Percentiles rank a stretch among this genome's conserved stretches.
phyloP scores from a whole-genome alignment of 805 yeast genomes.

The Sugiyamaella smithiae region DNA sequence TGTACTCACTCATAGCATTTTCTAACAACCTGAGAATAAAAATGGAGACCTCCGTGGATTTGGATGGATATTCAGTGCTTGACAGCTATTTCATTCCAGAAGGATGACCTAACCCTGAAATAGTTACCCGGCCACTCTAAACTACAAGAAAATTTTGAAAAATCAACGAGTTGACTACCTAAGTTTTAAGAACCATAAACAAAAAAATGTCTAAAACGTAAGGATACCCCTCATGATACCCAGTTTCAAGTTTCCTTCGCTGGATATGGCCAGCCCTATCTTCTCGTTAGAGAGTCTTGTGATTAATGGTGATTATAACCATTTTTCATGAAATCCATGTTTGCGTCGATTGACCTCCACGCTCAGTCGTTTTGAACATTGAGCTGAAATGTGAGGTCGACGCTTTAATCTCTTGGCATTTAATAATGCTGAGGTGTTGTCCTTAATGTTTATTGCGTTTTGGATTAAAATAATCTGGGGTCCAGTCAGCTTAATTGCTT shows the following conservation, averaged over 20 bases:
- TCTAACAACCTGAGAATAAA: no score
- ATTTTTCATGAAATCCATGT: conserved; percentile 7
- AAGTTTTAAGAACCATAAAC: no score
- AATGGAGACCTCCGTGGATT: no score
- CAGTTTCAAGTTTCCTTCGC: conserved; percentile 9
- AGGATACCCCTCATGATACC: conserved; percentile 10
- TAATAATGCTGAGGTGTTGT: conserved; percentile 11
- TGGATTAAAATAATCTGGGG: conserved; percentile 16
- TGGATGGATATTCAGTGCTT: no score
- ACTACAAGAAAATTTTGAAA: not conserved
- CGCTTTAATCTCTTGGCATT: conserved; percentile 10
- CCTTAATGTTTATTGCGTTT: conserved; percentile 7
- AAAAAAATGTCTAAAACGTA: conserved; percentile 9
- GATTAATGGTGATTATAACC: conserved; percentile 3
- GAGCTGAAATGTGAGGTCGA: not conserved
- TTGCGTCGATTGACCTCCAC: conserved; percentile 6
- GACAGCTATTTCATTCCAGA: no score
- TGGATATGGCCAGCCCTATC: conserved; percentile 13
- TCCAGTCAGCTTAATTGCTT: conserved; percentile 5
- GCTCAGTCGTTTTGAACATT: not conserved
- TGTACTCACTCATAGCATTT: no score
- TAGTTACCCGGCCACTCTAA: not conserved
- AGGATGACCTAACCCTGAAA: not conserved
- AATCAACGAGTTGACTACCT: no score
- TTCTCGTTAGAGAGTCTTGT: conserved; percentile 14